These are phyloP conservation scores for Bromus sterilis DNA, from an alignment of 176 grass and related monocot species.

Conservation along the genomic window DNA sequence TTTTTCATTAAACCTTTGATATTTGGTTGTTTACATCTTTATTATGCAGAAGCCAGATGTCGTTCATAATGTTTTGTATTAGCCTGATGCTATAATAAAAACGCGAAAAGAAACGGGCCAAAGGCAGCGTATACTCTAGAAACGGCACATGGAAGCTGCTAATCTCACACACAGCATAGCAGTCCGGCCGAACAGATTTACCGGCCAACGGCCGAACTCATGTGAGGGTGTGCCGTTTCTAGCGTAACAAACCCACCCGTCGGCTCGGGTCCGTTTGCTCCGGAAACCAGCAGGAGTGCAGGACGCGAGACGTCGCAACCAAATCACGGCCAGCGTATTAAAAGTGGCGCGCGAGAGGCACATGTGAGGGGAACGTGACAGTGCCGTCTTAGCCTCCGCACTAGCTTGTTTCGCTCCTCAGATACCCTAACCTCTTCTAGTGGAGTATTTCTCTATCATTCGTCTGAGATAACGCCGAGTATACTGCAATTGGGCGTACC, in stretches of 20 bases:
- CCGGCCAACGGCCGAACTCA: background rate
- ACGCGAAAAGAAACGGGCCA: background rate
- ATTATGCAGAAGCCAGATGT: too few species aligned
- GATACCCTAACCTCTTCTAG: background rate
- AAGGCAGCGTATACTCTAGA: background rate
- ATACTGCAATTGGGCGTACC: background rate
- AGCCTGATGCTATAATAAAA: too few species aligned
- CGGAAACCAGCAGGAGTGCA: background rate
- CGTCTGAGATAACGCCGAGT: background rate
- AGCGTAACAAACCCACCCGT: background rate
- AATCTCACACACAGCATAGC: background rate
- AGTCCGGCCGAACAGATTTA: conserved; percentile 12
- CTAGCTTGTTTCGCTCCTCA: background rate
- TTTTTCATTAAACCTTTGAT: too few species aligned
- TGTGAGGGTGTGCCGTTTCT: background rate
- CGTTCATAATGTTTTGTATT: too few species aligned
- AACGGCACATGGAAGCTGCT: background rate
- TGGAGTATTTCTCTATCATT: background rate
- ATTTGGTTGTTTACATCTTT: too few species aligned
- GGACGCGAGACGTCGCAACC: background rate
- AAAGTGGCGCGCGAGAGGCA: conserved; percentile 11
- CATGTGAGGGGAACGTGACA: conserved; percentile 37
- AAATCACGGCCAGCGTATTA: conserved; percentile 16
- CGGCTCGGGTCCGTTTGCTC: background rate
- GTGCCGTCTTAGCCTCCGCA: background rate